Base-by-base conservation (phyloP, 2,329 filamentous ascomycete species). In the Monosporascus sp. region DNA sequence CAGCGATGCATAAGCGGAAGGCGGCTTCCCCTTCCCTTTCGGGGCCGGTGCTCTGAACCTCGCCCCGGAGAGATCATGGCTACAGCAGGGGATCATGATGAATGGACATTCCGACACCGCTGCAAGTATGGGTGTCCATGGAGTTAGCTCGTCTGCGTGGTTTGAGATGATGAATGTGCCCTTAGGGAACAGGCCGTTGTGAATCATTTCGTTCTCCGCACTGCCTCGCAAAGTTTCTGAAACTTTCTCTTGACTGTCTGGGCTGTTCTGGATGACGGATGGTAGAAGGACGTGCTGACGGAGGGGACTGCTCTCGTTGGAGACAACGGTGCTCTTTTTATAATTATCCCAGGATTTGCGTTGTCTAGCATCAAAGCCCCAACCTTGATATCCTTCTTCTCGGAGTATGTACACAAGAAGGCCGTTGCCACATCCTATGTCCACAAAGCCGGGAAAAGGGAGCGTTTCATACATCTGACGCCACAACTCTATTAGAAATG, bases 341-440 rank as follows among this genome's bases (percentile, higher is more conserved):
- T 96, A 96, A 17, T 82, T 84, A 1, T 73, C 73, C 94, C 94
- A 99, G 0, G 91, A 93, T 66, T 90, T 95, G 51, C 94, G 83
- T 40, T 74, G 73, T n/a, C 92, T 80, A 0, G 92, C 94, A 69
- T 99, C 94, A 64, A 97, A 96, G 0, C 94, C 94, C 83, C 87
- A 95, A 22, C 94, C 94, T 0, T 67, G 61, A 69, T 91, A 97
- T 11, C 91, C 91, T 71, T 97, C 92, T 55, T 80, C 74, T 16
- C 85, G 79, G 5, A 99, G 80, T 38, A 99, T 82, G 66, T 95
- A 83, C 7, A 96, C 90, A 1, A 99, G 80, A 3, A 99, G 76
- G 1, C 94, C 94, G 65, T 97, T 99, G 2, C 94, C 94, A 66
- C 94, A 97, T 5, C 93, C 94, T 46, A 99, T 91, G 65, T 99